These are phyloP conservation scores for Butyriboletus loyo DNA, from an alignment of 768 basidiomycete species.

Conservation along the genomic window DNA sequence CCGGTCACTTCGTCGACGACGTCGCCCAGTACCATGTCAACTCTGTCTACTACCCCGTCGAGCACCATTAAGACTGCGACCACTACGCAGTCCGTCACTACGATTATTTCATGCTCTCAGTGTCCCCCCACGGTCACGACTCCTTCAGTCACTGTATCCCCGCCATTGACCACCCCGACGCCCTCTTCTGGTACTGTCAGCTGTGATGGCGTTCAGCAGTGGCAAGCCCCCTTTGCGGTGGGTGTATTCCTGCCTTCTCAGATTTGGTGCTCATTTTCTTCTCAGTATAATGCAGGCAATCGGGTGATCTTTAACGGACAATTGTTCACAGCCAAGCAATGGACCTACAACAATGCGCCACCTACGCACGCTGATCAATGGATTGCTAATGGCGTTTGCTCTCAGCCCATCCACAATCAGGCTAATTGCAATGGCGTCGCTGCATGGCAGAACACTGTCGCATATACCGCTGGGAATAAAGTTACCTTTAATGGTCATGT, in stretches of 20 bases:
- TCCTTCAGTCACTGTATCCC: too few relatives aligned
- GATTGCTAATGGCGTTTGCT: constrained; percentile 5
- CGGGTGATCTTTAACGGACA: constrained; percentile 21
- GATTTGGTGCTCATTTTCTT: not conserved
- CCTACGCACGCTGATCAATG: constrained; percentile 16
- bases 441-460: constrained; percentile 15
- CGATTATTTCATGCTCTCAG: too few relatives aligned
- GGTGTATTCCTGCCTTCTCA: rapidly evolving
- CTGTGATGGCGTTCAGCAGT: constrained; percentile 20
- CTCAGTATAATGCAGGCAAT: constrained; percentile 24
- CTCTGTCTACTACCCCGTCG: not conserved
- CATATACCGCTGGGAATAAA: constrained; percentile 16
- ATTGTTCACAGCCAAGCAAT: constrained; percentile 25
- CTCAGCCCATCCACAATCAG: constrained; percentile 23
- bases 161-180: not conserved
- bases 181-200: not conserved
- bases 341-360: constrained; percentile 24
- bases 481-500: constrained; percentile 16
- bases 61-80: not conserved
- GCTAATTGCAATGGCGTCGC: constrained; percentile 20
- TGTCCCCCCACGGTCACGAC: not conserved
- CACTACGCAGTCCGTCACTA: not conserved
- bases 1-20: not conserved
- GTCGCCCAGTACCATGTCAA: not conserved
- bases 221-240: constrained; percentile 25